phyloP scores from a whole-genome alignment of 768 basidiomycete genomes.

The Austroboletus festivus region DNA sequence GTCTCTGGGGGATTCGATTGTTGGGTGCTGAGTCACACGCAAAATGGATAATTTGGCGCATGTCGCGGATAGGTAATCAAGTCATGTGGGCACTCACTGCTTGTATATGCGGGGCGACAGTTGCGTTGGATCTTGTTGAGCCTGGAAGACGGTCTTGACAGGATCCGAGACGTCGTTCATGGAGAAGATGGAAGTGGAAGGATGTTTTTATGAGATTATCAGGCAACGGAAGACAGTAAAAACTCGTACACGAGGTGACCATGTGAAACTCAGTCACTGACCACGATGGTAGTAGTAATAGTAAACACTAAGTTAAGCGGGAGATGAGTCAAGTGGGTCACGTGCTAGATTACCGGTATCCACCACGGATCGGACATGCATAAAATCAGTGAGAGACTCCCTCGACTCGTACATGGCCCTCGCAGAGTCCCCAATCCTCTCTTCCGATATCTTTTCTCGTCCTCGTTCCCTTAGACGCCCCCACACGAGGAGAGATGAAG shows the following conservation, averaged over 20 bases:
- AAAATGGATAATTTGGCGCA: not conserved
- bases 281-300: too few species aligned
- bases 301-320: too few species aligned
- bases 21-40: not conserved
- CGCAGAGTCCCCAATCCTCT: slow-evolving; percentile 27
- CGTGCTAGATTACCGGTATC: too few species aligned
- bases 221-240: too few species aligned
- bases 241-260: too few species aligned
- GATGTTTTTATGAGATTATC: too few species aligned
- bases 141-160: slow-evolving; percentile 4
- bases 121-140: slow-evolving; percentile 12
- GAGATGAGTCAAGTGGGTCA: too few species aligned
- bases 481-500: slow-evolving; percentile 59
- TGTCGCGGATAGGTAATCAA: not conserved
- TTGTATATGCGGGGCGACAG: not conserved
- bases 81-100: slow-evolving; percentile 11
- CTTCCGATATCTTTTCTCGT: slow-evolving; percentile 55
- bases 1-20: slow-evolving; percentile 1
- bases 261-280: too few species aligned
- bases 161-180: slow-evolving; percentile 4
- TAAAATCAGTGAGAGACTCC: too few species aligned
- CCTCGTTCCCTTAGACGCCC: slow-evolving; percentile 40
- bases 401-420: too few species aligned
- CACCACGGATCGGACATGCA: too few species aligned
- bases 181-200: too few species aligned